Percentiles rank a stretch among this genome's conserved stretches.
phyloP scores from a whole-genome alignment of 768 basidiomycete species.

The Nidularia pulvinata region DNA sequence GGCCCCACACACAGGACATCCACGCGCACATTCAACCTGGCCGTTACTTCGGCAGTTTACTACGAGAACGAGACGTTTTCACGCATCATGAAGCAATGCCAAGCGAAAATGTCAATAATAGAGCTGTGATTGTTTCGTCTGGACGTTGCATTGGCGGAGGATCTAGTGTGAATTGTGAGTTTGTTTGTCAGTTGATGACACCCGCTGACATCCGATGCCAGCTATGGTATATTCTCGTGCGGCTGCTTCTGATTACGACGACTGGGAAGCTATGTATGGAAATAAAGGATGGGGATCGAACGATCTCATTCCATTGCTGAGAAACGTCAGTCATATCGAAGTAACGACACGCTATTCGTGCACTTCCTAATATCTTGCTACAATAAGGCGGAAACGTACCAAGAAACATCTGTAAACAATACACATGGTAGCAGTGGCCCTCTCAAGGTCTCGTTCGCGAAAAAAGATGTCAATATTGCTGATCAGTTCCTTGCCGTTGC shows the following conservation, averaged over 20 bases:
- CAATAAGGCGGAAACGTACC: conserved; percentile 39
- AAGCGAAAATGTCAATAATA: conserved; percentile 39
- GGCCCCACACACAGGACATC: conserved; percentile 45
- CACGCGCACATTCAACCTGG: conserved; percentile 53
- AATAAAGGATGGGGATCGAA: conserved; percentile 65
- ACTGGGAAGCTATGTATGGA: conserved; percentile 49
- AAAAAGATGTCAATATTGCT: conserved; percentile 35
- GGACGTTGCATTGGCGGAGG: conserved; percentile 64
- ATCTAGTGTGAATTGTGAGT: conserved; percentile 60
- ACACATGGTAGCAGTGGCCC: conserved; percentile 53
- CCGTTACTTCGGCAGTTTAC: conserved; percentile 41
- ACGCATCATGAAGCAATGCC: conserved; percentile 42
- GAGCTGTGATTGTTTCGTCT: conserved; percentile 36
- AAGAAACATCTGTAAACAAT: conserved; percentile 16
- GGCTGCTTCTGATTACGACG: conserved; percentile 63
- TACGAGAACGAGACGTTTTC: conserved; percentile 35
- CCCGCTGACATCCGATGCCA: conserved; percentile 9
- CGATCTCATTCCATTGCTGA: conserved; percentile 54
- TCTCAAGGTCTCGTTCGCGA: conserved; percentile 43
- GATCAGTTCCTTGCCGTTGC: conserved; percentile 3
- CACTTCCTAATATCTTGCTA: neutral
- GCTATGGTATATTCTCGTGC: conserved; percentile 59
- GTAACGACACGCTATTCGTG: neutral
- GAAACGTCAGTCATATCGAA: conserved; percentile 38
- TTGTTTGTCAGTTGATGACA: neutral